Evolutionary conservation across 108 stramenopile genomes (phyloP).

Genomic region (Discostella stelligeroides): DNA sequence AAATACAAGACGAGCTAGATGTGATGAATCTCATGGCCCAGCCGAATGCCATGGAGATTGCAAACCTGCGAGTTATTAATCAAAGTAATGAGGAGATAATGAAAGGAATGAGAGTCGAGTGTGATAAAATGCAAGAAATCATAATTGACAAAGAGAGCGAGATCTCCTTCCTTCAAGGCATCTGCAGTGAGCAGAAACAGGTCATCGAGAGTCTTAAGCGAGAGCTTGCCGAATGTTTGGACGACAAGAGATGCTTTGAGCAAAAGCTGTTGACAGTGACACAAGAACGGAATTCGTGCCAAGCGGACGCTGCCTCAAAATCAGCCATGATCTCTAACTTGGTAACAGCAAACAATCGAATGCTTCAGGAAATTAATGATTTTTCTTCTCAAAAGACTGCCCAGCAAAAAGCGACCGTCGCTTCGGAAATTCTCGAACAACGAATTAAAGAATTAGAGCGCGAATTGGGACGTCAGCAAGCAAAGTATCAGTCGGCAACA

Average conservation of each 20-base stretch:
- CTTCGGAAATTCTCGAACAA: background rate
- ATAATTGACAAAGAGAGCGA: conserved; percentile 4
- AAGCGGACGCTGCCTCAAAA: conserved; percentile 2
- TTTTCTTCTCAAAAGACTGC: background rate
- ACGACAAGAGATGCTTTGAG: background rate
- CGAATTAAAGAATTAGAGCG: conserved; percentile 5
- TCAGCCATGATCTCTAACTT: background rate
- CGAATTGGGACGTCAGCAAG: background rate
- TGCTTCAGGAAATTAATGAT: background rate
- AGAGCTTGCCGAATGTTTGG: background rate
- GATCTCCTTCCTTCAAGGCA: background rate
- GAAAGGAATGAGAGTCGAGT: background rate
- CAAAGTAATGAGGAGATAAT: background rate
- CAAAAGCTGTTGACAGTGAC: background rate
- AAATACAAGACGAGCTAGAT: background rate
- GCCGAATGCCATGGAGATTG: background rate
- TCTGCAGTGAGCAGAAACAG: background rate
- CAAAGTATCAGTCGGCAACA: background rate
- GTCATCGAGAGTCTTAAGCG: background rate
- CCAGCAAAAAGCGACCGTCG: background rate
- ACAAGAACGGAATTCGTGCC: background rate
- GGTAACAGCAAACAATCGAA: background rate
- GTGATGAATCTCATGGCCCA: background rate
- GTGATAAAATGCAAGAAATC: background rate
- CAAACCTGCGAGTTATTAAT: background rate